phyloP scores from a whole-genome alignment of 2,329 filamentous ascomycete genomes.

The Zymoseptoria brevis region DNA sequence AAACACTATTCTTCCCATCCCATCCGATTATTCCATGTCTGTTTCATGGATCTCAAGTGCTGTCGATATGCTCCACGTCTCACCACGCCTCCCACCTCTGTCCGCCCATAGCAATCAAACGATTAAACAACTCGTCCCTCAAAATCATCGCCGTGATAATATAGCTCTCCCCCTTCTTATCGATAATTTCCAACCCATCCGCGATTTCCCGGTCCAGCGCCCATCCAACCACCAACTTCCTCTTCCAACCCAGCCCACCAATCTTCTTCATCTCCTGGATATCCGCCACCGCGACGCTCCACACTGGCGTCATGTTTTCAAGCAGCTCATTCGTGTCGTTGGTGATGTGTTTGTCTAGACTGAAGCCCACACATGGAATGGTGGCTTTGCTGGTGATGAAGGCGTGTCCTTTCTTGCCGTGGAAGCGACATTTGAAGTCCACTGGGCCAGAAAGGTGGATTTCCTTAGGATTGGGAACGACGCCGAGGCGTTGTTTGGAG shows the following conservation, averaged over 20 bases:
- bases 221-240: slow-evolving; percentile 74
- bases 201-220: slow-evolving; percentile 64
- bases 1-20: background rate
- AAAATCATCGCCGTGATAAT: slow-evolving; percentile 64
- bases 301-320: slow-evolving; percentile 51
- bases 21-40: background rate
- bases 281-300: slow-evolving; percentile 62
- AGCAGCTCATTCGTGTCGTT: slow-evolving; percentile 39
- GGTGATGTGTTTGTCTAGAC: slow-evolving; percentile 43
- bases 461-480: slow-evolving; percentile 46
- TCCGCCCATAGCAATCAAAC: slow-evolving; percentile 63
- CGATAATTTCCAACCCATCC: slow-evolving; percentile 63
- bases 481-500: slow-evolving; percentile 64
- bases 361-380: slow-evolving; percentile 61
- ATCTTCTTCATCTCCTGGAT: slow-evolving; percentile 70
- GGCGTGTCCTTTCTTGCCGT: slow-evolving; percentile 63
- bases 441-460: slow-evolving; percentile 54
- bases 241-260: slow-evolving; percentile 77
- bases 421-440: slow-evolving; percentile 64
- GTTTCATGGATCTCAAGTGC: background rate
- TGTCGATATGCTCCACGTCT: slow-evolving; percentile 8
- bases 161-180: slow-evolving; percentile 47
- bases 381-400: slow-evolving; percentile 62
- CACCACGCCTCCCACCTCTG: slow-evolving; percentile 81
- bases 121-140: slow-evolving; percentile 74